phyloP scores from a whole-genome alignment of 192 early-diverging fungal species.

The Dissophora ornata region DNA sequence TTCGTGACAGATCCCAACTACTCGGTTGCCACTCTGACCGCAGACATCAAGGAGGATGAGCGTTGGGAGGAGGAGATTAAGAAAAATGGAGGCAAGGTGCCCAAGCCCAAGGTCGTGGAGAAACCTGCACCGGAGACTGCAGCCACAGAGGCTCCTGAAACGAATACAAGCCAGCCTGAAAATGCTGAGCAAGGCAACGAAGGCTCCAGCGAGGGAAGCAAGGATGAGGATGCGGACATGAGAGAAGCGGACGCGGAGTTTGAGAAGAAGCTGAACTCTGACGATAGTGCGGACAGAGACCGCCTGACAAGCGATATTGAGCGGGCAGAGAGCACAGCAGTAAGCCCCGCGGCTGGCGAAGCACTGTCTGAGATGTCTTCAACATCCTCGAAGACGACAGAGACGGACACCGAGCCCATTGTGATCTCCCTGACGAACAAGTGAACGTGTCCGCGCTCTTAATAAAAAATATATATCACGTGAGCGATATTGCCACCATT shows the following conservation, averaged over 20 bases:
- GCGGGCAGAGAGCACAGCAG: too few relatives aligned
- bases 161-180: not conserved
- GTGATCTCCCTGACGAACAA: constrained; percentile 9
- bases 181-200: not conserved
- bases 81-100: constrained; percentile 22
- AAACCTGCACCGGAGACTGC: not conserved
- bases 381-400: not conserved
- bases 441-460: too few relatives aligned
- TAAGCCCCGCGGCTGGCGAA: too few relatives aligned
- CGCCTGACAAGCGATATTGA: not conserved
- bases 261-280: too few relatives aligned
- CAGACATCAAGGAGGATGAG: constrained; percentile 28
- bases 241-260: not conserved
- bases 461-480: not conserved
- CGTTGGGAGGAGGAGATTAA: constrained; percentile 25
- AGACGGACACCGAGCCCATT: not conserved
- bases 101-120: not conserved
- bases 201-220: not conserved
- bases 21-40: constrained; percentile 23
- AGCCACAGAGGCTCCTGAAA: not conserved
- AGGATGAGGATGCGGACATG: not conserved
- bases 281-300: not conserved
- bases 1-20: constrained; percentile 14
- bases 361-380: too few relatives aligned
- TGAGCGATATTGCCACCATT: constrained; percentile 30